Evolutionary conservation across 169 alveolate species (phyloP).

Genomic region (Plasmodium fragile): DNA sequence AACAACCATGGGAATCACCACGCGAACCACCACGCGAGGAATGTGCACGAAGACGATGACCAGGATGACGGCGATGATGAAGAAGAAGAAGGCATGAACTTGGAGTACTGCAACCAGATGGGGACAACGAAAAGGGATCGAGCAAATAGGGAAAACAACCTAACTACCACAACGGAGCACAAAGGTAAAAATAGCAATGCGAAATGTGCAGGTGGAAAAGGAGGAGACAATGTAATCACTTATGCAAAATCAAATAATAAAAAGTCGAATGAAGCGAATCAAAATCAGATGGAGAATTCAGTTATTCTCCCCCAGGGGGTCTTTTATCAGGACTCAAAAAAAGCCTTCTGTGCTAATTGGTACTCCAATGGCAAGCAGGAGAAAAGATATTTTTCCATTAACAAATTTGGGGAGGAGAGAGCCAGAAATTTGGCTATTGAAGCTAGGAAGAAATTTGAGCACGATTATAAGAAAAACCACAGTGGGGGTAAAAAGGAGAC

Average conservation of each 20-base stretch:
- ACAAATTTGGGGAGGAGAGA: conserved; percentile 86
- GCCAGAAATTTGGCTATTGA: conserved; percentile 86
- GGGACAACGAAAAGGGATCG: neutral
- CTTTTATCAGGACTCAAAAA: conserved; percentile 72
- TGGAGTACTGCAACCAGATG: neutral
- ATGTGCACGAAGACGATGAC: neutral
- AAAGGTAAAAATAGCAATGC: neutral
- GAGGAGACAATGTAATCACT: conserved; percentile 7
- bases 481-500: neutral
- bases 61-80: neutral
- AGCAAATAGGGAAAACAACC: neutral
- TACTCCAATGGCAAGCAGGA: conserved; percentile 87
- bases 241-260: conserved; percentile 56
- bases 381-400: conserved; percentile 86
- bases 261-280: conserved; percentile 11
- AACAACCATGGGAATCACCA: neutral
- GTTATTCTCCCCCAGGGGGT: conserved; percentile 76
- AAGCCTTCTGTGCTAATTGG: conserved; percentile 85
- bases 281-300: conserved; percentile 10
- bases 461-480: conserved; percentile 44
- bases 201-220: neutral
- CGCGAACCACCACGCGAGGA: no score
- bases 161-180: neutral
- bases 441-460: conserved; percentile 79
- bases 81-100: neutral